Base-by-base conservation (phyloP, 139 green algal genomes). In the Chlorella sp. region DNA sequence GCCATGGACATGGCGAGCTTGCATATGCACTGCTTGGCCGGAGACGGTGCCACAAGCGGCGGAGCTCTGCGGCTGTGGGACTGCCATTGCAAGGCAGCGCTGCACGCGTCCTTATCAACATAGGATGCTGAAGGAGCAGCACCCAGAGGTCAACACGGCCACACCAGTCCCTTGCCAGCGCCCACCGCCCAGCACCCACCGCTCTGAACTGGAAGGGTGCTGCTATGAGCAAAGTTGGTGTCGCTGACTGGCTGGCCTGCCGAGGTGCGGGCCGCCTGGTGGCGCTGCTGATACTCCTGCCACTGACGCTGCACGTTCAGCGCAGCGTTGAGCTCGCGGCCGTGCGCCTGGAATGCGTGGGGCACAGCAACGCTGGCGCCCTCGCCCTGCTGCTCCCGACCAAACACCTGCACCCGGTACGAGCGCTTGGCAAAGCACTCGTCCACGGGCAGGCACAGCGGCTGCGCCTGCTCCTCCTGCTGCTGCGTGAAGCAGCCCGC, bases 181-280 rank as follows among this genome's bases (percentile, higher is more conserved):
- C 16, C 14, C 12, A 12, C 12, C 42, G 37, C 12, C 42, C 36
- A 30, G 36, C 3, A 21, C 85, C 15, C 85, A 89, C 86, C 86
- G 42, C 71, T 83, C 66, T 84, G 22, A 28, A 89, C 73, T 32
- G 86, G 30, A 22, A 89, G 60, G 53, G 73, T 89, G 86, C 85
- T 89, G 85, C 85, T 87, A 61, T 87, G 83, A 78, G 83, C 83
- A 68, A 89, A 81, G 40, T 89, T 89, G 85, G 85, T 42, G 28
- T 30, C 40, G n/a, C 85, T 82, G 3, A 61, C 57, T 21, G 85
- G 85, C 69, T 69, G 85, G 36, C 85, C 69, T 22, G 85, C 69
- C 32, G 76, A 73, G 21, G 57, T 15, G 19, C 75, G 77, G 28
- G 77, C 60, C 86, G 26, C 60, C 77, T 81, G 60, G 86, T 90